These are phyloP conservation scores for Metschnikowia colocasiae DNA, from an alignment of 805 yeast genomes.

Conservation along the genomic window DNA sequence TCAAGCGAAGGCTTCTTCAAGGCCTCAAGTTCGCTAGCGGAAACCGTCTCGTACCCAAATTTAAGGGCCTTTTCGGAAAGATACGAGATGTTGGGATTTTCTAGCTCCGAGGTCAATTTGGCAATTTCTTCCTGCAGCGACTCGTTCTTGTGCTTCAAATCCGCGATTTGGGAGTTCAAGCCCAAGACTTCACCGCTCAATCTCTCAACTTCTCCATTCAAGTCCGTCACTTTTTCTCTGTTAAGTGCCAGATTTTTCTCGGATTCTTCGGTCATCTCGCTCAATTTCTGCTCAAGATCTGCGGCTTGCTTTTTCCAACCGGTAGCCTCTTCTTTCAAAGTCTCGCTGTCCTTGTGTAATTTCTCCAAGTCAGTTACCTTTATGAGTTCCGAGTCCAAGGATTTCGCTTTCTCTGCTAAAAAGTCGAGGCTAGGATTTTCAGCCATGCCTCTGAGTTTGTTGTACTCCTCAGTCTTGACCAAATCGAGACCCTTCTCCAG, in stretches of 20 bases:
- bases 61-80: constrained; percentile 7
- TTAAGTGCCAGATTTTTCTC: not conserved
- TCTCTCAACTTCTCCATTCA: not conserved
- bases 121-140: not conserved
- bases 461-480: constrained; percentile 9
- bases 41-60: constrained; percentile 5
- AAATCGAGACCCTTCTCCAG: constrained; percentile 7
- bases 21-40: constrained; percentile 6
- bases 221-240: not conserved
- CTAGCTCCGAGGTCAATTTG: not conserved
- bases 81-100: not conserved
- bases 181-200: not conserved
- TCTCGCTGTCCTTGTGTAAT: not conserved
- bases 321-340: not conserved
- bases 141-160: not conserved
- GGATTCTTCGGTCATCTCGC: not conserved
- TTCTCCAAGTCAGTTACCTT: not conserved
- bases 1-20: constrained; percentile 17
- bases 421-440: constrained; percentile 8
- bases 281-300: not conserved
- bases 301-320: not conserved
- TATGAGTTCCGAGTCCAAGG: not conserved
- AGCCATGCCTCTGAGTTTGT: constrained; percentile 1
- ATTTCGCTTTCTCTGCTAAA: constrained; percentile 9
- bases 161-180: not conserved